These are phyloP conservation scores for Melampsora abietis-canadensis DNA, from an alignment of 1,284 basidiomycete genomes.

Conservation along the genomic window DNA sequence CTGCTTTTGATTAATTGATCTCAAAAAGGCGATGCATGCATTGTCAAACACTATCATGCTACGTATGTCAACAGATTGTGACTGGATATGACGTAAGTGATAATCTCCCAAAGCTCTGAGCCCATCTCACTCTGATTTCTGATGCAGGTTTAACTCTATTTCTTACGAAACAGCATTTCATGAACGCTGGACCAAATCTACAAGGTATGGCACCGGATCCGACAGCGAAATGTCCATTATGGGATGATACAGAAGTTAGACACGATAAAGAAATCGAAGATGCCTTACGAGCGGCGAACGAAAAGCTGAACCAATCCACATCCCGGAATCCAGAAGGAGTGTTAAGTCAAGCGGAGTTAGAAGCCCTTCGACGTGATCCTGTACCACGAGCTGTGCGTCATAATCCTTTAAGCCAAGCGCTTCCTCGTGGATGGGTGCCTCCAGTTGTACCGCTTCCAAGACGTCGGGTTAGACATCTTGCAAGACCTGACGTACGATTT, in stretches of 20 bases:
- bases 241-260: conserved; percentile 58
- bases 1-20: conserved; percentile 56
- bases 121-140: not conserved
- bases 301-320: not conserved
- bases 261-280: conserved; percentile 1
- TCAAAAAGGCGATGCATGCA: conserved; percentile 71
- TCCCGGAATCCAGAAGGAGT: not conserved
- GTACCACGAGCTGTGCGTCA: not conserved
- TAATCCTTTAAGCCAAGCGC: too few relatives aligned
- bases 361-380: not conserved
- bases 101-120: not conserved
- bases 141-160: not conserved
- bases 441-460: too few relatives aligned
- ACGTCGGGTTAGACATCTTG: too few relatives aligned
- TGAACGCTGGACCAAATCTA: not conserved
- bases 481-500: too few relatives aligned
- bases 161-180: not conserved
- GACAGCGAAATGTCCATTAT: conserved; percentile 61
- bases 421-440: too few relatives aligned
- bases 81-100: conserved; percentile 24
- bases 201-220: conserved; percentile 14
- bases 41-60: conserved; percentile 69
- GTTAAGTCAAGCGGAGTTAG: not conserved
- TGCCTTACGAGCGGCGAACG: not conserved
- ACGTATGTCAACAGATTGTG: conserved; percentile 69